Evolutionary conservation across 768 basidiomycete genomes (phyloP).

Genomic region (Boletus rubropictus): DNA sequence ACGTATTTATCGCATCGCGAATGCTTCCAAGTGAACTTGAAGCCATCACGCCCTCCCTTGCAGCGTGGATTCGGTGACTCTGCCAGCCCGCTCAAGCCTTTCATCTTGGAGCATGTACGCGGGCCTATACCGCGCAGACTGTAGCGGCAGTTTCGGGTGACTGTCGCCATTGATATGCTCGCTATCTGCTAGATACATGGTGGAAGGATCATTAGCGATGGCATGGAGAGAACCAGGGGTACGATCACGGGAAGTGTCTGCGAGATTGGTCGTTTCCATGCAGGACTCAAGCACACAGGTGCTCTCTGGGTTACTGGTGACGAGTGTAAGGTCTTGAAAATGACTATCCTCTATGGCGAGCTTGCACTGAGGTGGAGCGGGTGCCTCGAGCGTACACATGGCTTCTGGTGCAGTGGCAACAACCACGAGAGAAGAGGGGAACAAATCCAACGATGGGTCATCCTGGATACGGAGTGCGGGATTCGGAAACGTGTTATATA

Average conservation of each 20-base stretch:
- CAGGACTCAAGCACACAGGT: constrained; percentile 16
- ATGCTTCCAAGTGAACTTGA: not conserved
- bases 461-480: constrained; percentile 57
- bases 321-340: constrained; percentile 10
- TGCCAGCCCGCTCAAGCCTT: constrained; percentile 64
- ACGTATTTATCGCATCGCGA: not conserved
- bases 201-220: constrained; percentile 20
- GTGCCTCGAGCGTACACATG: constrained; percentile 14
- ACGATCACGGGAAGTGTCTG: not conserved
- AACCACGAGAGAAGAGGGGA: constrained; percentile 19
- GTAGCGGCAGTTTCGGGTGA: not conserved
- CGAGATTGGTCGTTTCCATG: not conserved
- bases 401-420: constrained; percentile 19
- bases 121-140: constrained; percentile 50
- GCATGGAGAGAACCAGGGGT: constrained; percentile 12
- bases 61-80: constrained; percentile 34
- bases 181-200: constrained; percentile 15
- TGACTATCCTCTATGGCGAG: not conserved
- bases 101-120: constrained; percentile 79
- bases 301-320: constrained; percentile 17
- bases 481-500: constrained; percentile 90
- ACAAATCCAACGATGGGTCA: constrained; percentile 4
- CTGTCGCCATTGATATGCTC: not conserved
- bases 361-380: not conserved
- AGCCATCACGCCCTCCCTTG: constrained; percentile 4